A percentile compares a stretch with the other conserved stretches of the same genome.
These are phyloP conservation scores for Trichophyton mentagrophytes DNA, from an alignment of 2,329 filamentous ascomycete genomes.

Conservation along the genomic window DNA sequence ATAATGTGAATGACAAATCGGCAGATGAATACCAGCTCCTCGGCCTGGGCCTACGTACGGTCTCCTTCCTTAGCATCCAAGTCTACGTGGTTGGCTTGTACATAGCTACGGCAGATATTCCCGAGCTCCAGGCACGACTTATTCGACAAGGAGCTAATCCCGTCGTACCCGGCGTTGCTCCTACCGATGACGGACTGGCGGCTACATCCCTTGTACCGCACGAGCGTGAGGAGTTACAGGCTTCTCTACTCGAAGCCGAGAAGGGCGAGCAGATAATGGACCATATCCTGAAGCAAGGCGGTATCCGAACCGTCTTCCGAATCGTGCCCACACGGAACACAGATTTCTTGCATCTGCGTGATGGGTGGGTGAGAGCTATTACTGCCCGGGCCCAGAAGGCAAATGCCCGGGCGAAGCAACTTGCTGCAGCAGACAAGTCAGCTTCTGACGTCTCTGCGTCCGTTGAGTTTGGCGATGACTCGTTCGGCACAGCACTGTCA, in stretches of 20 bases:
- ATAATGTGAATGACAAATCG: constrained; percentile 28
- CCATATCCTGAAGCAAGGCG: constrained; percentile 50
- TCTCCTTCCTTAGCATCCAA: constrained; percentile 78
- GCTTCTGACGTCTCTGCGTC: constrained; percentile 17
- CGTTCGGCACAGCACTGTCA: constrained; percentile 60
- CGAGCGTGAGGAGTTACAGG: constrained; percentile 63
- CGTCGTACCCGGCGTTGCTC: constrained; percentile 15
- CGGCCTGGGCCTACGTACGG: constrained; percentile 74
- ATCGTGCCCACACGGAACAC: constrained; percentile 88
- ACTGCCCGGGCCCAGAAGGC: constrained; percentile 54
- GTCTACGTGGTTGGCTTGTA: constrained; percentile 95
- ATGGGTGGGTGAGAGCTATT: constrained; percentile 80
- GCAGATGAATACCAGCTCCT: constrained; percentile 70
- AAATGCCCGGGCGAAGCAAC: constrained; percentile 35
- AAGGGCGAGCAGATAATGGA: constrained; percentile 64
- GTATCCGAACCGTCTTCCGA: constrained; percentile 64
- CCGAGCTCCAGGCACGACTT: constrained; percentile 63
- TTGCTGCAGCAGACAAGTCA: constrained; percentile 27
- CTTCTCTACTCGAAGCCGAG: constrained; percentile 54
- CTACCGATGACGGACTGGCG: constrained; percentile 42
- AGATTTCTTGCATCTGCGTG: constrained; percentile 82
- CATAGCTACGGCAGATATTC: constrained; percentile 70
- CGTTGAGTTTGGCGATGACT: constrained; percentile 53
- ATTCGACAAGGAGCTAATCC: constrained; percentile 51
- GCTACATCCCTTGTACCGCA: constrained; percentile 72